phyloP scores from a whole-genome alignment of 257 asterid genomes.

The Avicennia marina region DNA sequence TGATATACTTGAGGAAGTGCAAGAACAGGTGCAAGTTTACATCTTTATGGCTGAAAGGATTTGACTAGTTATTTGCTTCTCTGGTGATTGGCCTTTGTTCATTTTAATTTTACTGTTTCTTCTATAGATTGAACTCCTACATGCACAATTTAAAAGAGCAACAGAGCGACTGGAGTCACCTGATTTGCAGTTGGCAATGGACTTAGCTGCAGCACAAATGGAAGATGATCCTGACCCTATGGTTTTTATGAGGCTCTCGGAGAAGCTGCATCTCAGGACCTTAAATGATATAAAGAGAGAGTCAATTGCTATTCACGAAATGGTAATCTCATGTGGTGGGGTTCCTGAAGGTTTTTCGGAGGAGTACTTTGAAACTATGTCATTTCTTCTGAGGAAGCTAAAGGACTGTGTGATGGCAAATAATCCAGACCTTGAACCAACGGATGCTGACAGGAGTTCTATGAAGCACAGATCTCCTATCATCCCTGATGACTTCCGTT shows the following conservation, averaged over 20 bases:
- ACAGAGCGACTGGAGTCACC: slow-evolving; percentile 68
- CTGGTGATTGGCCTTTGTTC: background rate
- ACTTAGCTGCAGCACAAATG: slow-evolving; percentile 73
- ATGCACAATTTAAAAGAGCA: slow-evolving; percentile 83
- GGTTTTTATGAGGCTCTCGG: slow-evolving; percentile 71
- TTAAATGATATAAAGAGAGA: slow-evolving; percentile 68
- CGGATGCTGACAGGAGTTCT: slow-evolving; percentile 58
- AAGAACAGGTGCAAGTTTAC: slow-evolving; percentile 68
- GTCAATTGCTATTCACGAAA: slow-evolving; percentile 71
- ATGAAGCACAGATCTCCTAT: slow-evolving; percentile 80
- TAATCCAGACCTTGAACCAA: slow-evolving; percentile 49
- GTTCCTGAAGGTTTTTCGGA: slow-evolving; percentile 72
- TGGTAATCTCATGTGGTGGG: slow-evolving; percentile 80
- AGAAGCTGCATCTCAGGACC: slow-evolving; percentile 74
- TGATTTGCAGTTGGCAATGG: slow-evolving; percentile 69
- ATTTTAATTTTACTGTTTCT: slow-evolving; percentile 17
- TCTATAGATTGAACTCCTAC: slow-evolving; percentile 80
- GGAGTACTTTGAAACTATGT: slow-evolving; percentile 70
- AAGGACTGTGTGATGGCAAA: slow-evolving; percentile 60
- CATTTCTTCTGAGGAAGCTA: slow-evolving; percentile 65
- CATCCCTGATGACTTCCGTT: slow-evolving; percentile 93
- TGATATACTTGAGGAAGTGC: slow-evolving; percentile 80
- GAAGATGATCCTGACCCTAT: slow-evolving; percentile 66
- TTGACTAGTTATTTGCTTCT: background rate
- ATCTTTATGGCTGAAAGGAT: background rate